Conservation (phyloP, 306 rosid genomes). For the Malus fusca region DNA sequence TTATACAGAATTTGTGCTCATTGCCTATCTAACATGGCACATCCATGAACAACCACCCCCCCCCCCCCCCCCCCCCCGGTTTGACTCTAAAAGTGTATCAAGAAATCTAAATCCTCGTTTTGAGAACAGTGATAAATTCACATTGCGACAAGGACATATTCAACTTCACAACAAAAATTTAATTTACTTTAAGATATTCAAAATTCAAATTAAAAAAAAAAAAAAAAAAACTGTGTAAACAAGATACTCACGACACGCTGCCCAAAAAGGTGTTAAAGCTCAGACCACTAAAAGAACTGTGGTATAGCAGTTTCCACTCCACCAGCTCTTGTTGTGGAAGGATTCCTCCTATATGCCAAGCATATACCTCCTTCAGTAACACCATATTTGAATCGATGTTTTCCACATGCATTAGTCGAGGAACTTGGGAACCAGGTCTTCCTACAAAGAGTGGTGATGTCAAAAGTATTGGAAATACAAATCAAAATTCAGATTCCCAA, state of each 20-base stretch:
- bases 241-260: constrained; percentile 56
- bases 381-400: constrained; percentile 39
- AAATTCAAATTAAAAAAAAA: background rate
- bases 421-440: constrained; percentile 67
- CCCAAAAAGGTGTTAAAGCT: constrained; percentile 95
- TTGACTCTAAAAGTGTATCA: background rate
- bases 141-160: background rate
- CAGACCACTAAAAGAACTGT: constrained; percentile 74
- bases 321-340: constrained; percentile 67
- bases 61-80: background rate
- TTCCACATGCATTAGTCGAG: constrained; percentile 42
- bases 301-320: constrained; percentile 89
- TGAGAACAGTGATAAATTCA: background rate
- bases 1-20: background rate
- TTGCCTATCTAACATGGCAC: background rate
- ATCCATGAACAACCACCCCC: background rate
- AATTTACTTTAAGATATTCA: background rate
- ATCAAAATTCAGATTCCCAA: constrained; percentile 8
- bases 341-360: constrained; percentile 95
- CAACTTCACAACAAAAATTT: background rate
- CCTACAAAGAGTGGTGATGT: constrained; percentile 30
- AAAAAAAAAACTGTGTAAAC: background rate
- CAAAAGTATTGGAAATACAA: constrained; percentile 7
- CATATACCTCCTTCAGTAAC: constrained; percentile 66
- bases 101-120: background rate